Conservation (phyloP, 495 filamentous ascomycete genomes). For the Lasiosphaeria hispida region DNA sequence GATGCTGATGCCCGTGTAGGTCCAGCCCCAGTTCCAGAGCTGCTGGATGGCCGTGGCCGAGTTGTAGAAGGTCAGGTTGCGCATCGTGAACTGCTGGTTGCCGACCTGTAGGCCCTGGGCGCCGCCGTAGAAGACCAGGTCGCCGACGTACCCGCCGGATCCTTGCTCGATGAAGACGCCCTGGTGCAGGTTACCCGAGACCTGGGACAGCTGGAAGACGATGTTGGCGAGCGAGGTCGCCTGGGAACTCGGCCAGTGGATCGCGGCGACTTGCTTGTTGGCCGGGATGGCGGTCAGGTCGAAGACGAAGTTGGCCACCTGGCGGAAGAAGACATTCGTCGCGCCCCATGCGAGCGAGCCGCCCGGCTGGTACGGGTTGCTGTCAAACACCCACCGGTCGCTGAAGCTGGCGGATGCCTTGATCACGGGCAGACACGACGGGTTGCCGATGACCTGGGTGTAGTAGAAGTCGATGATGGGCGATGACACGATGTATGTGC, state of each 20-base stretch:
- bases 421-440: slow-evolving; percentile 60
- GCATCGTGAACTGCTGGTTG: slow-evolving; percentile 80
- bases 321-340: slow-evolving; percentile 75
- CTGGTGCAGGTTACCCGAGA: slow-evolving; percentile 60
- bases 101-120: slow-evolving; percentile 60
- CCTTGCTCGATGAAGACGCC: slow-evolving; percentile 75
- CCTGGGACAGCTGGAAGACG: slow-evolving; percentile 60
- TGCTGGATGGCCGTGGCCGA: slow-evolving; percentile 53
- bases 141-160: slow-evolving; percentile 70
- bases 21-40: slow-evolving; percentile 55
- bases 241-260: slow-evolving; percentile 79
- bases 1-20: slow-evolving; percentile 67
- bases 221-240: slow-evolving; percentile 75
- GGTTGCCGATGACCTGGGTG: slow-evolving; percentile 68
- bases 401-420: slow-evolving; percentile 61
- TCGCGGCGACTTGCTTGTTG: slow-evolving; percentile 55
- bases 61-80: slow-evolving; percentile 64
- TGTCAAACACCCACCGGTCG: slow-evolving; percentile 61
- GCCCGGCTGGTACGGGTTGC: slow-evolving; percentile 42
- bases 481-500: slow-evolving; percentile 66
- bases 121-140: slow-evolving; percentile 72
- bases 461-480: slow-evolving; percentile 66
- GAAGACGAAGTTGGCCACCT: slow-evolving; percentile 70
- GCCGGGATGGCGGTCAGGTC: slow-evolving; percentile 61
- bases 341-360: slow-evolving; percentile 40